Evolutionary conservation across 1,139 yeast genomes (phyloP).

Genomic region (Debaryomyces nepalensis): DNA sequence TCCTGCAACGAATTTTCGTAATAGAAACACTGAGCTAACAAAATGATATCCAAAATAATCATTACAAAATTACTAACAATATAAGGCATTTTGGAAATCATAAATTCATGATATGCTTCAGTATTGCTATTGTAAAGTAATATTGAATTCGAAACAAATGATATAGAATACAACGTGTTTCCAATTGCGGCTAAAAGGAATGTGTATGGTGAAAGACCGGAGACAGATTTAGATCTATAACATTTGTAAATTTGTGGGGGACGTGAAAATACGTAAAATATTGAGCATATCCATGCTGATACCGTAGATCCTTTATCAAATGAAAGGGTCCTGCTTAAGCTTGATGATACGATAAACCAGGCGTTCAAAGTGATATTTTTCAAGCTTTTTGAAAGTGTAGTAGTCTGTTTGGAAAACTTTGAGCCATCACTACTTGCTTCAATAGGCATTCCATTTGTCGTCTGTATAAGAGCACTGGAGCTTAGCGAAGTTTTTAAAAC

Average conservation of each 20-base stretch:
- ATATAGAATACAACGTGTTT: slow-evolving; percentile 39
- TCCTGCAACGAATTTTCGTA: not conserved
- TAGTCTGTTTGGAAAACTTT: too few species aligned
- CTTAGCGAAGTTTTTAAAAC: not conserved
- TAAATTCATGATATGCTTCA: slow-evolving; percentile 13
- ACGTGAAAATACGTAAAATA: slow-evolving; percentile 72
- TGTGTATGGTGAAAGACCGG: slow-evolving; percentile 42
- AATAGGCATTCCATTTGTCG: not conserved
- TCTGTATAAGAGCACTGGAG: not conserved
- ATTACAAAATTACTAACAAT: slow-evolving; percentile 45
- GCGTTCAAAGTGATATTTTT: not conserved
- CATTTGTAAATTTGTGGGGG: slow-evolving; percentile 71
- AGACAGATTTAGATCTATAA: slow-evolving; percentile 33
- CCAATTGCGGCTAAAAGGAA: slow-evolving; percentile 45
- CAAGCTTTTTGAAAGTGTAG: too few species aligned
- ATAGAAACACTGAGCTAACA: not conserved
- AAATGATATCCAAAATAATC: not conserved
- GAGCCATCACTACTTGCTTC: not conserved
- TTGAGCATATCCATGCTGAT: slow-evolving; percentile 79
- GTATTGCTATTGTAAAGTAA: slow-evolving; percentile 20
- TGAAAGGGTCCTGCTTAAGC: slow-evolving; percentile 38
- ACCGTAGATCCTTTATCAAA: slow-evolving; percentile 23
- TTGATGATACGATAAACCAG: not conserved
- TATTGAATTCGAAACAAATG: slow-evolving; percentile 36
- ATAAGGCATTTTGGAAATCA: slow-evolving; percentile 40